Conservation (phyloP, 1,284 basidiomycete species). For the Sphaerobolus stellatus region DNA sequence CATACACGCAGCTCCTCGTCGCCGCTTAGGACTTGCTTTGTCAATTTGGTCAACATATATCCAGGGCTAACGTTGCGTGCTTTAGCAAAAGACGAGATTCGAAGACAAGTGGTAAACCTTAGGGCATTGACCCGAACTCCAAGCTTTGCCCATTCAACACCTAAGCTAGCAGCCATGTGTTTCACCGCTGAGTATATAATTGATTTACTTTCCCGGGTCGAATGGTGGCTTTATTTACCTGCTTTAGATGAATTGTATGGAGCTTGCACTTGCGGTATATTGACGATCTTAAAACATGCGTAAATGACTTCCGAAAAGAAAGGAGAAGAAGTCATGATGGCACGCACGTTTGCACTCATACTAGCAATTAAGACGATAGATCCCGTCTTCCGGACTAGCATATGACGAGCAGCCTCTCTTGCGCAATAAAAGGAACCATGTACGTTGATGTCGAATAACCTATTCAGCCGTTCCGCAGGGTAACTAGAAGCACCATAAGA, state of each 20-base stretch:
- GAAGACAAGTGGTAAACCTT: constrained; percentile 43
- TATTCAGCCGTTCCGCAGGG: constrained; percentile 79
- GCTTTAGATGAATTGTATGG: neutral
- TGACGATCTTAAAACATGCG: constrained; percentile 64
- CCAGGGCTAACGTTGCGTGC: constrained; percentile 58
- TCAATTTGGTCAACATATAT: constrained; percentile 89
- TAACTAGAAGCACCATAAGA: constrained; percentile 48
- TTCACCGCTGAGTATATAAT: constrained; percentile 60
- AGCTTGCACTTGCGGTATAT: constrained; percentile 67
- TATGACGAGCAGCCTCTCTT: constrained; percentile 82
- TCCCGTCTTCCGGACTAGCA: constrained; percentile 75
- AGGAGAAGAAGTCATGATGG: neutral
- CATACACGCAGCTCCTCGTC: constrained; percentile 70
- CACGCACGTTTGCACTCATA: constrained; percentile 84
- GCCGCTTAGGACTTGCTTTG: constrained; percentile 72
- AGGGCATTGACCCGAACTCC: constrained; percentile 81
- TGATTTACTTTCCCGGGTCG: constrained; percentile 68
- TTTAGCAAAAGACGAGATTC: constrained; percentile 10
- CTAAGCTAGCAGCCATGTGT: constrained; percentile 84
- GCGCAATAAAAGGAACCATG: constrained; percentile 93
- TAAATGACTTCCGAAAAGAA: constrained; percentile 4
- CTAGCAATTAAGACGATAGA: constrained; percentile 87
- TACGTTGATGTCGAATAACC: constrained; percentile 90
- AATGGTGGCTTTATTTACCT: constrained; percentile 20
- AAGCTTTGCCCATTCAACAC: constrained; percentile 87